phyloP scores from a whole-genome alignment of 1,284 basidiomycete genomes.

The Volvariella volvacea region DNA sequence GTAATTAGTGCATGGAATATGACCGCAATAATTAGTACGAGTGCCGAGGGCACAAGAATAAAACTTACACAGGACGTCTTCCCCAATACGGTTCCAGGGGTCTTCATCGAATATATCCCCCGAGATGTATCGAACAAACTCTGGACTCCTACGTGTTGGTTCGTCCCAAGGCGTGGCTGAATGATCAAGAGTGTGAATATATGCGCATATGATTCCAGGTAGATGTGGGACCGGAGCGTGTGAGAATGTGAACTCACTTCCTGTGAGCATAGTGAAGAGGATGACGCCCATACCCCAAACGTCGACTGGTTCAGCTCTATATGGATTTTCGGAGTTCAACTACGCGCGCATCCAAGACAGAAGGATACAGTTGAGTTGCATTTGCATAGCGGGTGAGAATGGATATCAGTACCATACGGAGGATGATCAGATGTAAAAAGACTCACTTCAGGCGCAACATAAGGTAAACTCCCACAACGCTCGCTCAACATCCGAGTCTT shows the following conservation, averaged over 20 bases:
- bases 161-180: constrained; percentile 98
- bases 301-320: constrained; percentile 90
- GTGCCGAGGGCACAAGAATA: no score
- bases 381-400: not conserved
- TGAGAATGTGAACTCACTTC: constrained; percentile 57
- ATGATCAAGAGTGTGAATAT: constrained; percentile 1
- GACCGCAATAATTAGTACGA: no score
- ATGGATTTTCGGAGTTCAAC: constrained; percentile 52
- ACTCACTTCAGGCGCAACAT: constrained; percentile 87
- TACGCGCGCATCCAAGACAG: constrained; percentile 15
- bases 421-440: not conserved
- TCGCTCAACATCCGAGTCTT: constrained; percentile 66
- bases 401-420: not conserved
- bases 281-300: constrained; percentile 98
- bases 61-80: constrained; percentile 54
- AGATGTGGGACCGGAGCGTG: no score
- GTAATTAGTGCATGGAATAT: no score
- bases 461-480: constrained; percentile 90
- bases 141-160: constrained; percentile 73
- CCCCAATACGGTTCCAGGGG: constrained; percentile 77
- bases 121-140: constrained; percentile 72
- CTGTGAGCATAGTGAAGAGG: constrained; percentile 85
- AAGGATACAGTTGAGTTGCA: not conserved
- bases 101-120: constrained; percentile 73
- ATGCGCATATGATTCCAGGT: constrained; percentile 1